Conservation (phyloP, 345 rosid species). For the Salix purpurea region DNA sequence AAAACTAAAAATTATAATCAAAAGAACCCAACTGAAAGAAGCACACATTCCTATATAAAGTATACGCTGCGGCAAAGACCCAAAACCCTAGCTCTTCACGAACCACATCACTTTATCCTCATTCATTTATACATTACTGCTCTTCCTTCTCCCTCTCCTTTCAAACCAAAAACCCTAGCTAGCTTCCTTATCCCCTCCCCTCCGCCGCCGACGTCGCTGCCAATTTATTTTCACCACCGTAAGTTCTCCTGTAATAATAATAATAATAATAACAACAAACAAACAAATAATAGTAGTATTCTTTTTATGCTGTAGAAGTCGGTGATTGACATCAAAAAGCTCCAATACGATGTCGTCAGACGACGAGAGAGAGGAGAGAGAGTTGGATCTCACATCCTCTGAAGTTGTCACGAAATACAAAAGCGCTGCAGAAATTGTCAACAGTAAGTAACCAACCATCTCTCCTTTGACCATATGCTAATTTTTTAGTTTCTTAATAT, state of each 20-base stretch:
- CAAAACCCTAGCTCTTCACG: slow-evolving; percentile 13
- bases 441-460: slow-evolving; percentile 43
- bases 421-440: slow-evolving; percentile 88
- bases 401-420: slow-evolving; percentile 97
- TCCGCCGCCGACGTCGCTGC: background rate
- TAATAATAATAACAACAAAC: no score
- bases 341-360: slow-evolving; percentile 67
- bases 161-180: background rate
- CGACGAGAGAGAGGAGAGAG: slow-evolving; percentile 97
- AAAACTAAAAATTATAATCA: no score
- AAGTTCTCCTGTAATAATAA: background rate
- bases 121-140: background rate
- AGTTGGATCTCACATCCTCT: slow-evolving; percentile 85
- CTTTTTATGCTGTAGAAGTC: background rate
- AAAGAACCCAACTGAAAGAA: background rate
- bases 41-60: slow-evolving; percentile 3
- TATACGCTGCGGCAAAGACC: background rate
- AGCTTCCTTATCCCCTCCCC: background rate
- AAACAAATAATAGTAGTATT: background rate
- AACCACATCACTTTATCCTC: slow-evolving; percentile 5
- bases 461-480: background rate
- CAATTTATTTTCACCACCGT: background rate
- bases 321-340: background rate
- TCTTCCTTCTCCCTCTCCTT: background rate
- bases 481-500: background rate